These are phyloP conservation scores for Sistotremastrum niveocremeum DNA, from an alignment of 768 basidiomycete species.

Conservation along the genomic window DNA sequence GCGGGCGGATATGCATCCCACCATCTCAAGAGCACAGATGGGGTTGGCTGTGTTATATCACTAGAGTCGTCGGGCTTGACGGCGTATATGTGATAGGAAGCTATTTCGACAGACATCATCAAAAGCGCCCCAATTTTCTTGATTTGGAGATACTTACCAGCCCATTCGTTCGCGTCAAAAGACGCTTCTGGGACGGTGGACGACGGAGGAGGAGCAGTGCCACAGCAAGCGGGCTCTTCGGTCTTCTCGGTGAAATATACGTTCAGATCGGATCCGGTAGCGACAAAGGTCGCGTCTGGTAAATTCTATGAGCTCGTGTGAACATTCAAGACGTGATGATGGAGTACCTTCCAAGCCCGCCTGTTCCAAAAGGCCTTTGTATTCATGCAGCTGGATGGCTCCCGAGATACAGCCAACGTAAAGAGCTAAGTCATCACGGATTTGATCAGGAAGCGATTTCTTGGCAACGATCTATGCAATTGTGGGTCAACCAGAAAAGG, in stretches of 20 bases:
- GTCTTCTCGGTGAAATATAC: conserved; percentile 16
- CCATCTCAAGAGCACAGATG: conserved; percentile 27
- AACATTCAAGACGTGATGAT: not conserved
- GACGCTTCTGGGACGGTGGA: not conserved
- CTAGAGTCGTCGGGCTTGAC: conserved; percentile 17
- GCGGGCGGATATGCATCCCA: conserved; percentile 40
- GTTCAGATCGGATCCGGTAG: conserved; percentile 29
- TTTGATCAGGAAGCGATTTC: conserved; percentile 26
- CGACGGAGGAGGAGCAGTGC: not conserved
- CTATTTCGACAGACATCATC: conserved; percentile 11
- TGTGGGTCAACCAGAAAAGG: not conserved
- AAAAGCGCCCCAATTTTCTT: too few species aligned
- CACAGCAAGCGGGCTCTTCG: conserved; percentile 1
- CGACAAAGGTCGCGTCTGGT: conserved; percentile 27
- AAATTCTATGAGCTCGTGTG: not conserved
- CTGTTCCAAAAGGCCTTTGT: conserved; percentile 21
- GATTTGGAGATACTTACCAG: conserved; percentile 20
- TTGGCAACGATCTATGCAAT: conserved; percentile 31
- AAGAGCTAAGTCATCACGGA: conserved; percentile 26
- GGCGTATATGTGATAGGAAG: conserved; percentile 35
- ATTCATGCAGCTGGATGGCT: conserved; percentile 27
- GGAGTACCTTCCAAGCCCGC: conserved; percentile 31
- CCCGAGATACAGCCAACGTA: conserved; percentile 36
- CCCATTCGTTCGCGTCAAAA: conserved; percentile 31
- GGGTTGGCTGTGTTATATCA: not conserved